Base-by-base conservation (phyloP, 192 early-diverging fungal genomes). In the Coemansia sp. region DNA sequence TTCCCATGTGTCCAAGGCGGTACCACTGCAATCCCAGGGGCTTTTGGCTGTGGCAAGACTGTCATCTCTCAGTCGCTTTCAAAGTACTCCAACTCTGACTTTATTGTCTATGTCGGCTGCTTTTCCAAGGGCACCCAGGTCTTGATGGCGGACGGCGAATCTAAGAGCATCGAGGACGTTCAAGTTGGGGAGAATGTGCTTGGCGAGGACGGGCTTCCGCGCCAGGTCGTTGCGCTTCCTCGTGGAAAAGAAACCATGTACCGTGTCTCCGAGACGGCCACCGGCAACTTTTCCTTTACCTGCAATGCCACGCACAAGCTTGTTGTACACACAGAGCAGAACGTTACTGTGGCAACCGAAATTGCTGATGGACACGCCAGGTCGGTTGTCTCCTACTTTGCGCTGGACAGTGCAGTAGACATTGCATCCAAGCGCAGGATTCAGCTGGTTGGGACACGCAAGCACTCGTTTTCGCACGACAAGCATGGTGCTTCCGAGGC, bases 1-100 rank as follows among this genome's bases (percentile, higher is more conserved):
- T 99, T 99, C 88, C 98, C 98, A 6, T 98, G 98, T 82, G 96
- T 98, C 2, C 95, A 98, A 80, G 98, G 98, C 71, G 98, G 98
- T 61, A 99, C 98, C 32, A 98, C 97, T 9, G 96, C 97, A 46
- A 99, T 99, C 84, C 98, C 98, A 14, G 98, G 98, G 59, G 98
- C 98, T 63, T 99, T 99, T 72, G 98, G 98, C 53, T 99, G 98
- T 79, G 98, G 98, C 44, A 99, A 99, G 87, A 99, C 98, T 54
- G 98, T 99, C 59, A 99, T 99, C 87, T 98, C 97, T 11, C 98
- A 99, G 85, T 92, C 98, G 5, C 83, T 99, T 65, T 98, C 98
- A 54, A 99, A 99, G 79, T 99, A 97, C 87, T 99, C 98, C 67
- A 99, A 99, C 89, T 98, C 97, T 48, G 97, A 99, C 79, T 88